Evolutionary conservation across 2,329 filamentous ascomycete species (phyloP).

Genomic region (Talaromyces sp.): DNA sequence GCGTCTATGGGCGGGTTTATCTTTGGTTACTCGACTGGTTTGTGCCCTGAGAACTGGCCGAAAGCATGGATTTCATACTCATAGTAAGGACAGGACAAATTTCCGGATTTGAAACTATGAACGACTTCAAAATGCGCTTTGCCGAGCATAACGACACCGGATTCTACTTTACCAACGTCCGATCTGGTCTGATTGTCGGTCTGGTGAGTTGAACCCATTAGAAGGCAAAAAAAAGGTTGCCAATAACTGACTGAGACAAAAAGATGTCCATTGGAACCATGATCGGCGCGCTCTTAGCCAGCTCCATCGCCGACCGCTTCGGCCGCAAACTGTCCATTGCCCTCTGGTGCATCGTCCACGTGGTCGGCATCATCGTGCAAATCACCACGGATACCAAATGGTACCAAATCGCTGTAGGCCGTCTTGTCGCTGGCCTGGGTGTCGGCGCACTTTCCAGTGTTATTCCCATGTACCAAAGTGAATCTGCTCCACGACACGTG

Average conservation of each 20-base stretch:
- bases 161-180: constrained; percentile 40
- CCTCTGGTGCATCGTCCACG: constrained; percentile 42
- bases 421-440: constrained; percentile 44
- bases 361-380: constrained; percentile 44
- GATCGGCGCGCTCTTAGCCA: constrained; percentile 39
- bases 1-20: constrained; percentile 47
- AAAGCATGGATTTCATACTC: too few relatives aligned
- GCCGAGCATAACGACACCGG: constrained; percentile 23
- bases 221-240: background rate
- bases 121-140: constrained; percentile 41
- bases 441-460: constrained; percentile 45
- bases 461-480: constrained; percentile 46
- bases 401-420: constrained; percentile 43
- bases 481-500: constrained; percentile 43
- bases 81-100: constrained; percentile 32
- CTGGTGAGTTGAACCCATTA: constrained; percentile 27
- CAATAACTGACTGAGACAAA: constrained; percentile 9
- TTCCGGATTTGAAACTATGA: constrained; percentile 44
- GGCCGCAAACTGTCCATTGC: constrained; percentile 44
- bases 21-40: constrained; percentile 43
- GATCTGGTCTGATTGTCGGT: constrained; percentile 42
- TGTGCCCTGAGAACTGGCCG: background rate
- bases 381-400: constrained; percentile 39
- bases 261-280: constrained; percentile 43
- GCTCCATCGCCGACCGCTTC: constrained; percentile 42